Base-by-base conservation (phyloP, 2,329 filamentous ascomycete species). In the Fusarium pininemorale region DNA sequence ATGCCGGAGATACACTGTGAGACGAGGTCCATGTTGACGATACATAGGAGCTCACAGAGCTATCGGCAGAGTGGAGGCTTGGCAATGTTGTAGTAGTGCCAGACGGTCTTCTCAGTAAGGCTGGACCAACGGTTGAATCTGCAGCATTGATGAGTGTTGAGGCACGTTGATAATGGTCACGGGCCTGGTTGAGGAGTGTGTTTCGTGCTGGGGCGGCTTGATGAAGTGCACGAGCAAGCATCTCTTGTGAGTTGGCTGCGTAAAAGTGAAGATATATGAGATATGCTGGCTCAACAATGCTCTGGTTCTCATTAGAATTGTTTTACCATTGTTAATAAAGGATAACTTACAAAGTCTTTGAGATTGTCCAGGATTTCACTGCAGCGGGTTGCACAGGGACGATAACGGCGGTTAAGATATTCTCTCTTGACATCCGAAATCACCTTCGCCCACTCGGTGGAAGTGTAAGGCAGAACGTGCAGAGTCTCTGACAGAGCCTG, bases 221-320 rank as follows among this genome's bases (percentile, higher is more conserved):
- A 22, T 84, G 84, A 13, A 89, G 81, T 41, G 84, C 82, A 35
- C 85, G 84, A 3, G 88, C 88, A 73, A 88, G 88, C 82, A 87
- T 86, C 75, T 90, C 89, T 47, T 89, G 84, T 20, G 89, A 87
- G n/a, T 84, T 86, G 26, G 89, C 89, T n/a, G 88, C 89, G 70
- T 90, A 91, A 78, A 90, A 90, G 78, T 89, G 86, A 11, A 91
- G 83, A 69, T 89, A 90, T 72, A 90, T 87, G 39, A 90, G 82
- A 75, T 90, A 87, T 12, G 87, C 82, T 5, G 88, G 86, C 76
- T 90, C 87, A 26, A 87, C 81, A 32, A 82, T 78, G 18, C 82
- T 82, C 79, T 80, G 51, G 16, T 50, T 42, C 37, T 53, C 55
- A 66, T 78, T 73, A 78, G 66, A 51, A 13, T 32, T 45, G 58